Base-by-base conservation (phyloP, 345 rosid species). In the Eucalyptus urophylla region DNA sequence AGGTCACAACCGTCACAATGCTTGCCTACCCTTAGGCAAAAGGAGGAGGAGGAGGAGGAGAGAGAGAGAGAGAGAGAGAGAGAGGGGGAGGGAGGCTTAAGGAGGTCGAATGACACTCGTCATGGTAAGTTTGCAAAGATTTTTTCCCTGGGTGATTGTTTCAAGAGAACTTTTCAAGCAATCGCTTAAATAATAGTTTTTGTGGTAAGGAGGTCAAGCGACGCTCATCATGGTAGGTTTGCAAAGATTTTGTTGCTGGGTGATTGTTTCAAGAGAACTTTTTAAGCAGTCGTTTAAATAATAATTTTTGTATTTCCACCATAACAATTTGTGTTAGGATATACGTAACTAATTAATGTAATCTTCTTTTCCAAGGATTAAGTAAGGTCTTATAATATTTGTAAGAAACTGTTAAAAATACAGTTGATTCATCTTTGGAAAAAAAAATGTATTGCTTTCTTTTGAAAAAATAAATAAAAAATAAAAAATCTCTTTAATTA, bases 31-130 rank as follows among this genome's bases (percentile, higher is more conserved):
- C 31, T 12, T 27, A 60, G 31, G 69, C 31, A 40, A 40, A 40
- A 40, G 40, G 40, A 40, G 40, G 40, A 40, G 40, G 40, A 40
- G 40, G 43, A 40, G 43, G 6, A 40, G 43, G 43, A 40, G 43
- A 1, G 4, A 4, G 5, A 40, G 43, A 1, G 9, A 47, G 49
- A 47, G 49, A 11, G 53, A 50, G 54, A 16, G 54, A 11, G 65
- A 2, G 10, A 1, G 21, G 1, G 56, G 7, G 9, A 3, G 56
- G 17, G 14, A 1, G 2, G 29, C 3, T 10, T 9, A 58, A 58
- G 14, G 65, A 11, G n/a, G 67, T 25, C 2, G 15, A 58, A n/a
- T 2, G 7, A 29, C 8, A 0, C 69, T 29, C 0, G 0, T 62
- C 69, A 13, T 29, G 33, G 16, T 13, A 29, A 33, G 33, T 62